Evolutionary conservation across 805 yeast species (phyloP).

Genomic region (Zygosaccharomyces bisporus): DNA sequence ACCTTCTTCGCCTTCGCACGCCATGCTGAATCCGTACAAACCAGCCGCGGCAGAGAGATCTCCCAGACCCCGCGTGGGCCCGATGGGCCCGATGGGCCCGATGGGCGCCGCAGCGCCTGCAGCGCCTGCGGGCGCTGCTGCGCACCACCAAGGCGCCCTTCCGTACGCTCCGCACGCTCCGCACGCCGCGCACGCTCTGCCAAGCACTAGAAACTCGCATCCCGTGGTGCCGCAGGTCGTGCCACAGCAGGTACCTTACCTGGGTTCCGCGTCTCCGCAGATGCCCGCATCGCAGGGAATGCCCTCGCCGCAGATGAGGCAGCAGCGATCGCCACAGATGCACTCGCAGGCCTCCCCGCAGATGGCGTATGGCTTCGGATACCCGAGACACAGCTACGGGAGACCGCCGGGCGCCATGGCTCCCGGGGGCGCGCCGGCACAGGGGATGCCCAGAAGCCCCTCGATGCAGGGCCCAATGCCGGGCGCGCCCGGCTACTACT

Average conservation of each 20-base stretch:
- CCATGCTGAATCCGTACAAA: conserved; percentile 1
- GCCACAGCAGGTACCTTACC: not conserved
- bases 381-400: not conserved
- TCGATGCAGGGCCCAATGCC: conserved; percentile 12
- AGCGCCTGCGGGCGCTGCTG: not conserved
- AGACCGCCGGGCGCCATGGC: conserved; percentile 4
- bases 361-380: conserved; percentile 5
- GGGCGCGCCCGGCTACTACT: conserved; percentile 4
- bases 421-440: conserved; percentile 6
- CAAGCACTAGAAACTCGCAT: not conserved
- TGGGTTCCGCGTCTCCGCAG: conserved; percentile 4
- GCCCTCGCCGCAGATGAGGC: conserved; percentile 3
- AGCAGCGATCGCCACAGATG: conserved; percentile 12
- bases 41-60: conserved; percentile 1
- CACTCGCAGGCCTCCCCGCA: conserved; percentile 9
- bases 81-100: conserved; percentile 5
- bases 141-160: not conserved
- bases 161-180: not conserved
- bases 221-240: conserved; percentile 1
- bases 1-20: conserved; percentile 3
- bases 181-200: not conserved
- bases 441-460: conserved; percentile 2
- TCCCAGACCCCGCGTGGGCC: not conserved
- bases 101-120: not conserved
- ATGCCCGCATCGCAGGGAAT: conserved; percentile 10